These are phyloP conservation scores for Astraeus odoratus DNA, from an alignment of 768 basidiomycete species.

Conservation along the genomic window DNA sequence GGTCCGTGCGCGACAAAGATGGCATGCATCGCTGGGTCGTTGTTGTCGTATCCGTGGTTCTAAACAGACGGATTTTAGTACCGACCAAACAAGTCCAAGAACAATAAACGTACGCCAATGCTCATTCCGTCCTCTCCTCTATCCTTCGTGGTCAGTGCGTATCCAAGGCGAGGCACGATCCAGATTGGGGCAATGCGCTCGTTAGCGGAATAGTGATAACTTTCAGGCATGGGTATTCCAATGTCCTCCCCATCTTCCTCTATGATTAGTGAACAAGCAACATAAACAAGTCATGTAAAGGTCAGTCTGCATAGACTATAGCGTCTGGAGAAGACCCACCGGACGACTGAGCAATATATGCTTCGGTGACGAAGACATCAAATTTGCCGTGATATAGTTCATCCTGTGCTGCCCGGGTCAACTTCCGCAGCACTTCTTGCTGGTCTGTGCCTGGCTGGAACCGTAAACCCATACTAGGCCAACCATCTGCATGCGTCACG, in stretches of 20 bases:
- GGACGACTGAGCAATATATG: slow-evolving; percentile 16
- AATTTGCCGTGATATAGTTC: slow-evolving; percentile 47
- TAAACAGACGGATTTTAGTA: slow-evolving; percentile 20
- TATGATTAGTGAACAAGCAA: too few species aligned
- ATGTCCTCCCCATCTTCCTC: slow-evolving; percentile 11
- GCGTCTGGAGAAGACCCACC: neutral
- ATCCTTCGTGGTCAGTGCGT: slow-evolving; percentile 62
- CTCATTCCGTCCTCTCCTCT: slow-evolving; percentile 56
- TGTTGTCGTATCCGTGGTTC: slow-evolving; percentile 91
- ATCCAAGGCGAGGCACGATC: slow-evolving; percentile 75
- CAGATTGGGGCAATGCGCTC: slow-evolving; percentile 86
- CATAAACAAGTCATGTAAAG: neutral
- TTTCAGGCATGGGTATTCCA: slow-evolving; percentile 52
- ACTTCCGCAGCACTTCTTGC: slow-evolving; percentile 45
- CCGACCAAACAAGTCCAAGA: neutral
- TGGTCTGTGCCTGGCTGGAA: slow-evolving; percentile 56
- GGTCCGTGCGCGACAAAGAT: slow-evolving; percentile 92
- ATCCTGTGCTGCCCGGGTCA: slow-evolving; percentile 45
- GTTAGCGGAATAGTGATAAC: slow-evolving; percentile 68
- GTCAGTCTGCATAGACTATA: neutral
- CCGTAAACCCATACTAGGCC: slow-evolving; percentile 85
- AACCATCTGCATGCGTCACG: slow-evolving; percentile 65
- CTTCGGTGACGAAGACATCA: slow-evolving; percentile 38
- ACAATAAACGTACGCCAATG: slow-evolving; percentile 59
- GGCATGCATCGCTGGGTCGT: slow-evolving; percentile 71